These are phyloP conservation scores for Exophiala xenobiotica DNA, from an alignment of 2,329 filamentous ascomycete species.

Conservation along the genomic window DNA sequence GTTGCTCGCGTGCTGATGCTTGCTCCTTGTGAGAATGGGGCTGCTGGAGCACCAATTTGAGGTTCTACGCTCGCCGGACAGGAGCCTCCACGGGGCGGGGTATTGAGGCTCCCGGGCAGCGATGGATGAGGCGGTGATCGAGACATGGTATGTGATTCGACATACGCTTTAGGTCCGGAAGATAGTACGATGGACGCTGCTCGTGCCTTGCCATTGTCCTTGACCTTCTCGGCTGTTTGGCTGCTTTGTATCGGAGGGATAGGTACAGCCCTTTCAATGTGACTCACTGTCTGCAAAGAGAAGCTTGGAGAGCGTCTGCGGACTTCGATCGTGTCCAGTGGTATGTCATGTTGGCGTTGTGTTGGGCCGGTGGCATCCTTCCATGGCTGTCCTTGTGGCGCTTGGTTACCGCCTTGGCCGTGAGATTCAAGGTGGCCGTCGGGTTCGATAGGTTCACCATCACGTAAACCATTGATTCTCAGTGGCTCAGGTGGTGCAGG, in stretches of 20 bases:
- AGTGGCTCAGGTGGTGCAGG: constrained; percentile 1
- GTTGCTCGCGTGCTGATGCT: background rate
- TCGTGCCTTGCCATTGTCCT: constrained; percentile 18
- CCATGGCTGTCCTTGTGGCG: no score
- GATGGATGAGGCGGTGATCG: background rate
- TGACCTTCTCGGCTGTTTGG: no score
- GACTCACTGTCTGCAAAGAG: background rate
- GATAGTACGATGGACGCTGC: background rate
- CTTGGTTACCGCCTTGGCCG: no score
- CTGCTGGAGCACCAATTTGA: no score
- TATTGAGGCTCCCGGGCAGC: no score
- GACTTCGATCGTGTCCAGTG: constrained; percentile 10
- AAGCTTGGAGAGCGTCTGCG: background rate
- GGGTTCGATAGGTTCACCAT: no score
- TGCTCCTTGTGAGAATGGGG: no score
- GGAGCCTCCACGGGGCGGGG: no score
- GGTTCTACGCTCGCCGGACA: no score
- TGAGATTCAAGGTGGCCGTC: no score
- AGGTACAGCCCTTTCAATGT: background rate
- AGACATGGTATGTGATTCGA: background rate
- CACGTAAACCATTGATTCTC: background rate
- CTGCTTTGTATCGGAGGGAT: background rate
- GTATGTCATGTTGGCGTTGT: background rate
- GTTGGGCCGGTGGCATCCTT: background rate
- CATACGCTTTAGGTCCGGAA: background rate